These are phyloP conservation scores for Halophytophthora batemanensis DNA, from an alignment of 352 stramenopile species.

Conservation along the genomic window DNA sequence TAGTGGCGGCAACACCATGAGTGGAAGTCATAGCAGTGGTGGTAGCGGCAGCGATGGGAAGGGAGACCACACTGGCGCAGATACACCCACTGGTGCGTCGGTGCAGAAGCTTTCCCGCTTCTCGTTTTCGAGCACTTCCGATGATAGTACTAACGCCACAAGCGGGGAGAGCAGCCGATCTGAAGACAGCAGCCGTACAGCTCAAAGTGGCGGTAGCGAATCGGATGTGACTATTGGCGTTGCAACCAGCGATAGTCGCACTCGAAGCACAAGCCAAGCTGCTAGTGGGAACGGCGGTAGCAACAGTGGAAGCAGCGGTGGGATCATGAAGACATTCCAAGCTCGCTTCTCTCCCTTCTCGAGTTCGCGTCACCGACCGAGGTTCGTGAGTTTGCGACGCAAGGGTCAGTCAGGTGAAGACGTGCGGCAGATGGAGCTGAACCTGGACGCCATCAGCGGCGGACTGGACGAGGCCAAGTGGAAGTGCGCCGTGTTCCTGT, in stretches of 20 bases:
- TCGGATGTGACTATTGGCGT: conserved; percentile 20
- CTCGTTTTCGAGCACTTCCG: conserved; percentile 28
- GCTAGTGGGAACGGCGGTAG: no score
- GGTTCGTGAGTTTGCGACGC: conserved; percentile 58
- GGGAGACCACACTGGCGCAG: conserved; percentile 24
- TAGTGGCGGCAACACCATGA: conserved; percentile 22
- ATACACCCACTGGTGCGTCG: conserved; percentile 55
- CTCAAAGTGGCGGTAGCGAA: conserved; percentile 47
- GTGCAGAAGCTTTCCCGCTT: conserved; percentile 49
- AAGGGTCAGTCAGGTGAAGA: conserved; percentile 73
- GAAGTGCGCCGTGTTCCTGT: conserved; percentile 82
- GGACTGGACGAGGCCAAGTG: conserved; percentile 86
- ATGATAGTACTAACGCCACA: conserved; percentile 30
- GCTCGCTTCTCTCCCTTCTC: conserved; percentile 65
- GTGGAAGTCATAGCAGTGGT: conserved; percentile 12
- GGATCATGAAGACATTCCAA: conserved; percentile 83
- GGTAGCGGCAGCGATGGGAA: conserved; percentile 27
- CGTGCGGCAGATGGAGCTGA: conserved; percentile 71
- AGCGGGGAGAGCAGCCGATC: conserved; percentile 37
- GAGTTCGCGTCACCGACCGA: conserved; percentile 43
- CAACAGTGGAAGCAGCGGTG: conserved; percentile 26
- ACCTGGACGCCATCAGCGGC: conserved; percentile 79
- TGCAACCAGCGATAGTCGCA: conserved; percentile 11
- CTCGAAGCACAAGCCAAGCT: conserved; percentile 17
- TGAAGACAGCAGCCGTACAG: conserved; percentile 35